Evolutionary conservation across 495 filamentous ascomycete genomes (phyloP), one percentile per base, ranked within the genome.

Genomic region (Aspergillus sclerotiicarbonarius): DNA sequence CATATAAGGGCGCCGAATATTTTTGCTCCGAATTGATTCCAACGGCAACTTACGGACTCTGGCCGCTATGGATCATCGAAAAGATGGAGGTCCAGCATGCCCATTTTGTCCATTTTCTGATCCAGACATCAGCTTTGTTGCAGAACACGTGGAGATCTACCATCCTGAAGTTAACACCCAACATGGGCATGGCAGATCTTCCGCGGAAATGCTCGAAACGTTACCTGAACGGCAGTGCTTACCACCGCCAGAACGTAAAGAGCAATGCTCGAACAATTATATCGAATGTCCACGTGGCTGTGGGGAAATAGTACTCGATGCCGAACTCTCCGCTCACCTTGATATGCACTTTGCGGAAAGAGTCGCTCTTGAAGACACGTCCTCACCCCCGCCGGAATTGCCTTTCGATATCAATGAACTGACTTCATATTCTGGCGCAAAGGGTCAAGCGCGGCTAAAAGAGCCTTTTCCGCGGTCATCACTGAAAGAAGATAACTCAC

Each of bases 241-340:
- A 21, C 20, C 8, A 48, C 8, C 19, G 4, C 15, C 46, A 39
- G 7, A 19, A n/a, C 8, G 13, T n/a, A 49, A 35, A 49, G 71
- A 81, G 25, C 54, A 70, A 19, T 62, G 76, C 8, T 47, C 47
- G 6, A 56, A 56, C 6, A 63, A 67, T 50, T 91, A 86, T 61
- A 76, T 85, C 43, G 76, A 85, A 49, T 96, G 92, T 62, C 84
- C 88, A 1, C 78, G 84, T 12, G 82, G 81, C n/a, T 96, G 91
- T 69, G 87, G 86, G 19, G 89, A 96, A 64, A 67, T 78, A 16
- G 70, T 93, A 45, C 71, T 81, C 30, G 67, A 81, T 13, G 65
- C 72, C 3, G 84, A 90, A 59, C 69, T 94, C 33, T 81, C 88
- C 21, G 83, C 79, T 33, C 91, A 95, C 67, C 71, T 91, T 37